Base-by-base conservation (phyloP, 441 rosid genomes). In the Dalechampia spathulata region DNA sequence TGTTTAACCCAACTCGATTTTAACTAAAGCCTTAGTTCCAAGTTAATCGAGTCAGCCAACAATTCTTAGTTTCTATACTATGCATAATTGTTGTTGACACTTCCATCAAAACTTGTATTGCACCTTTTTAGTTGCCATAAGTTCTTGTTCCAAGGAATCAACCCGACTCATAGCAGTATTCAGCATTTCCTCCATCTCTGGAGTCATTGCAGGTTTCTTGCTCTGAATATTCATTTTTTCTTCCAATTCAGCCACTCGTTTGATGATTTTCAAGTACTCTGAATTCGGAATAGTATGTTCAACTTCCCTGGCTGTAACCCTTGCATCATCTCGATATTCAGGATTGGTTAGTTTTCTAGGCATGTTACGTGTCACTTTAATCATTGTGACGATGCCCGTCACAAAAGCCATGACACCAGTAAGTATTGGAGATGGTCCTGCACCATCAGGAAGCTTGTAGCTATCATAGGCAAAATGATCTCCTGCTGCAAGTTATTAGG, bases 171-270 rank as follows among this genome's bases (percentile, higher is more conserved):
- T 39, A 21, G 98, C 95, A 64, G 77, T 72, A 58, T 79, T 74
- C 62, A 83, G 60, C 82, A 82, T 69, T 67, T 86, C 93, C 67
- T 87, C 92, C 67, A 85, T 87, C 59, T 86, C 87, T 0, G 87
- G 74, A 22, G 90, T 78, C 75, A 87, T 73, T 42, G 69, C 51
- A 14, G 92, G 84, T 66, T 72, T 80, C 21, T 20, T 36, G 60
- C 70, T 79, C 63, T 85, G 67, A 56, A 68, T 67, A 34, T 32
- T 60, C 43, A 86, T 76, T 59, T 69, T 82, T 44, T 83, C 89
- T 71, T 87, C 98, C 74, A 91, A 57, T 63, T 86, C 92, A 41
- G 83, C 80, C 95, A 91, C 78, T 59, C 85, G 81, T 55, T 79
- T 83, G 73, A 83, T 62, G 39, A 82, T 72, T 3, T 78, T 65